Percentiles rank a stretch among this genome's conserved stretches.
phyloP scores from a whole-genome alignment of 2,329 filamentous ascomycete genomes.

The Venturia carpophila region DNA sequence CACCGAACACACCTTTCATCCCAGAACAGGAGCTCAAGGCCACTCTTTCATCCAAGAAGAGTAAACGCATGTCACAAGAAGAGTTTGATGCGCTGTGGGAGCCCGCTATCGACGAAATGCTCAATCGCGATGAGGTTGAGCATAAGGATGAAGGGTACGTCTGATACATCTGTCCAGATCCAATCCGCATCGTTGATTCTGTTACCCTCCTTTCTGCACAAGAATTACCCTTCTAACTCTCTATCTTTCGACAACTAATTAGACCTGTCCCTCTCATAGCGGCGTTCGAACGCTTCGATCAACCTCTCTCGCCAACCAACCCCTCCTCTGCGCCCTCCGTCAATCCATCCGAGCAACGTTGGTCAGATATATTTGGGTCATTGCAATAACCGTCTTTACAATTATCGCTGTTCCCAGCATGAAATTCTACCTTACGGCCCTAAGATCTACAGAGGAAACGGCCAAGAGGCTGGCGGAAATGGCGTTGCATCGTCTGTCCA shows the following conservation, averaged over 20 bases:
- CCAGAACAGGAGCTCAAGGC: slow-evolving; percentile 65
- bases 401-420: neutral
- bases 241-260: slow-evolving; percentile 59
- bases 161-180: slow-evolving; percentile 23
- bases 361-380: slow-evolving; percentile 71
- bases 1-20: slow-evolving; percentile 57
- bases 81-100: slow-evolving; percentile 89
- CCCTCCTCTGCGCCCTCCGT: slow-evolving; percentile 73
- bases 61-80: slow-evolving; percentile 72
- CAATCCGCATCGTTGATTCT: slow-evolving; percentile 25
- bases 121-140: slow-evolving; percentile 52
- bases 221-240: slow-evolving; percentile 14
- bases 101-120: slow-evolving; percentile 65
- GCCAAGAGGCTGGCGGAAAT: slow-evolving; percentile 77
- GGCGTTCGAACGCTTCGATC: slow-evolving; percentile 71
- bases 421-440: slow-evolving; percentile 35
- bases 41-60: slow-evolving; percentile 65
- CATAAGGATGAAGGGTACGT: slow-evolving; percentile 53
- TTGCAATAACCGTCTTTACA: slow-evolving; percentile 36
- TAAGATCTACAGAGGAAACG: slow-evolving; percentile 56
- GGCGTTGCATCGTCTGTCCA: slow-evolving; percentile 68
- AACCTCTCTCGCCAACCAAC: slow-evolving; percentile 84
- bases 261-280: slow-evolving; percentile 65
- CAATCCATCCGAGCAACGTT: slow-evolving; percentile 69
- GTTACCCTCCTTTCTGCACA: slow-evolving; percentile 23